Percentiles rank a stretch among this genome's conserved stretches.
Conservation (phyloP, 345 rosid species). For the Physaria fendleri region DNA sequence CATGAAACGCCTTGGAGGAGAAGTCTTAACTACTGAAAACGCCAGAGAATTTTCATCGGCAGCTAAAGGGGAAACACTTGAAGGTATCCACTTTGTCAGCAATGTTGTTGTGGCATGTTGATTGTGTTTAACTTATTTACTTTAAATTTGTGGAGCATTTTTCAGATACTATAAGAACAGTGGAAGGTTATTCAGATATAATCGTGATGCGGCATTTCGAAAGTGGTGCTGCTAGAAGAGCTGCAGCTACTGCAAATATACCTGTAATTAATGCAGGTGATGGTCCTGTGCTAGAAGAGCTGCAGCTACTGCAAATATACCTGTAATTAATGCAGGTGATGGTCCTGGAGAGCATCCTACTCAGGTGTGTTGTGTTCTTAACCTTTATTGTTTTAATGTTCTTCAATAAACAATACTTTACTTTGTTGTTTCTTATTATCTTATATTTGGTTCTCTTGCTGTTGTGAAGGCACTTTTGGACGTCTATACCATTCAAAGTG, state of each 20-base stretch:
- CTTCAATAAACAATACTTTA: background rate
- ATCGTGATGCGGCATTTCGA: slow-evolving; percentile 96
- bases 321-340: slow-evolving; percentile 93
- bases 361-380: slow-evolving; percentile 43
- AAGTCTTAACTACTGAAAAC: slow-evolving; percentile 91
- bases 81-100: slow-evolving; percentile 40
- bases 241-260: slow-evolving; percentile 77
- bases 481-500: slow-evolving; percentile 80
- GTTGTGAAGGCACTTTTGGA: slow-evolving; percentile 74
- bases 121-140: background rate
- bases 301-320: slow-evolving; percentile 77
- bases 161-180: slow-evolving; percentile 85
- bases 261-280: slow-evolving; percentile 96
- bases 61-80: slow-evolving; percentile 96
- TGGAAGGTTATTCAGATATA: slow-evolving; percentile 85
- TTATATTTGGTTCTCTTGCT: background rate
- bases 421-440: background rate
- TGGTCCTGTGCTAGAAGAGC: slow-evolving; percentile 96
- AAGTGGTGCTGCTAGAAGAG: slow-evolving; percentile 90
- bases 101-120: background rate
- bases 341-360: slow-evolving; percentile 99
- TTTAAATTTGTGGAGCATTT: background rate
- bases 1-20: slow-evolving; percentile 92
- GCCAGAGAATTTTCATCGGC: slow-evolving; percentile 94
- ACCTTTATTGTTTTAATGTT: background rate